These are phyloP conservation scores for Hura crepitans DNA, from an alignment of 441 rosid species.

Conservation along the genomic window DNA sequence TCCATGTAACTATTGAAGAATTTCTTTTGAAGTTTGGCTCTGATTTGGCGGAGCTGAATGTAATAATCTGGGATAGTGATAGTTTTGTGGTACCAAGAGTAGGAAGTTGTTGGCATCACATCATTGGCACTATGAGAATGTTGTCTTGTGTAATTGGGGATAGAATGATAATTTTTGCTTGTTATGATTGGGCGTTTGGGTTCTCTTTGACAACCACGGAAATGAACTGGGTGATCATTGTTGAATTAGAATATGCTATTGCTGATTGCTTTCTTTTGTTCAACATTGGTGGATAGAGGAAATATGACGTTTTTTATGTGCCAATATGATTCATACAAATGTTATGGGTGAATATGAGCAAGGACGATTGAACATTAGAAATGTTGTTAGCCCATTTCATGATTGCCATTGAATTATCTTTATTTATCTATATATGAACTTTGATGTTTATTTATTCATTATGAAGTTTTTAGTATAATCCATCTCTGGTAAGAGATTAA, in stretches of 20 bases:
- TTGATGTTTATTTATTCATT: not conserved
- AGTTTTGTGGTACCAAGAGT: constrained; percentile 7
- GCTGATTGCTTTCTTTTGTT: constrained; percentile 9
- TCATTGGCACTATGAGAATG: constrained; percentile 4
- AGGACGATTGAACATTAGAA: not conserved
- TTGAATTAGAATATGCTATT: constrained; percentile 5
- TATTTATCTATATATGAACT: too few relatives aligned
- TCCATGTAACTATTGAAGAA: not conserved
- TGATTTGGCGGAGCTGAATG: constrained; percentile 10
- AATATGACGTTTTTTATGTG: not conserved
- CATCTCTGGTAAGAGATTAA: too few relatives aligned
- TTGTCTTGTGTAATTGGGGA: not conserved
- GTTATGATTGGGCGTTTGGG: not conserved
- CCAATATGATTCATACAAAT: not conserved
- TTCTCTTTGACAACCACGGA: constrained; percentile 3
- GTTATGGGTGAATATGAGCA: not conserved
- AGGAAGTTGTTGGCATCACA: not conserved
- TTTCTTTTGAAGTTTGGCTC: not conserved
- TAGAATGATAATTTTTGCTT: constrained; percentile 2
- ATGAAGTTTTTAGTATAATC: not conserved
- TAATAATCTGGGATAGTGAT: not conserved
- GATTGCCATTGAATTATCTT: not conserved
- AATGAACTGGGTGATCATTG: constrained; percentile 1
- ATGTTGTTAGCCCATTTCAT: not conserved
- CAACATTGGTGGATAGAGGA: constrained; percentile 10